These are phyloP conservation scores for Primulina eburnea DNA, from an alignment of 257 asterid genomes.

Conservation along the genomic window DNA sequence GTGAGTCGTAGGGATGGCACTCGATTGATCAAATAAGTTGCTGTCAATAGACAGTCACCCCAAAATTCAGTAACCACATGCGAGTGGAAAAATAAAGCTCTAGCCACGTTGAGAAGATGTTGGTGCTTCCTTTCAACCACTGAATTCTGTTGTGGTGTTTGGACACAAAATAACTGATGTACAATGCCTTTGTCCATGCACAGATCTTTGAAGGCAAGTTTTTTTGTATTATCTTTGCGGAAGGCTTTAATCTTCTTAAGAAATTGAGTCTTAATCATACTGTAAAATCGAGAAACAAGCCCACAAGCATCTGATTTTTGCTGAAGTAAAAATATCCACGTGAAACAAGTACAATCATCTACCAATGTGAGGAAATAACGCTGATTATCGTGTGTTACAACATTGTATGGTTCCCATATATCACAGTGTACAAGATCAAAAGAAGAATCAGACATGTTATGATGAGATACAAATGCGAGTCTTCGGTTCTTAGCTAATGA, in stretches of 20 bases:
- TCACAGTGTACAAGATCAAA: too few species aligned
- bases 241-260: neutral
- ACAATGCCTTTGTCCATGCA: neutral
- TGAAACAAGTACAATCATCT: neutral
- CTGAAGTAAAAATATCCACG: neutral
- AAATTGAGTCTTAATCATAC: neutral
- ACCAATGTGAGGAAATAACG: neutral
- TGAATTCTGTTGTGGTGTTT: neutral
- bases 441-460: neutral
- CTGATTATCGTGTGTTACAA: too few species aligned
- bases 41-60: neutral
- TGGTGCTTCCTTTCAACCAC: neutral
- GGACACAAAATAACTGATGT: neutral
- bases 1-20: neutral
- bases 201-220: neutral
- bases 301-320: neutral
- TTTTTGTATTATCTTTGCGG: neutral
- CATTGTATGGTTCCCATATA: too few species aligned
- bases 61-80: neutral
- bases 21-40: neutral
- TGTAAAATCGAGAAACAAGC: neutral
- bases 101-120: neutral
- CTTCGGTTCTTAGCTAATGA: too few species aligned
- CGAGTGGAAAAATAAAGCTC: neutral
- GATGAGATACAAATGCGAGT: too few species aligned